A percentile compares a stretch with the other conserved stretches of the same genome.
phyloP scores from a whole-genome alignment of 352 stramenopile species.

The Phytophthora podocarpi region DNA sequence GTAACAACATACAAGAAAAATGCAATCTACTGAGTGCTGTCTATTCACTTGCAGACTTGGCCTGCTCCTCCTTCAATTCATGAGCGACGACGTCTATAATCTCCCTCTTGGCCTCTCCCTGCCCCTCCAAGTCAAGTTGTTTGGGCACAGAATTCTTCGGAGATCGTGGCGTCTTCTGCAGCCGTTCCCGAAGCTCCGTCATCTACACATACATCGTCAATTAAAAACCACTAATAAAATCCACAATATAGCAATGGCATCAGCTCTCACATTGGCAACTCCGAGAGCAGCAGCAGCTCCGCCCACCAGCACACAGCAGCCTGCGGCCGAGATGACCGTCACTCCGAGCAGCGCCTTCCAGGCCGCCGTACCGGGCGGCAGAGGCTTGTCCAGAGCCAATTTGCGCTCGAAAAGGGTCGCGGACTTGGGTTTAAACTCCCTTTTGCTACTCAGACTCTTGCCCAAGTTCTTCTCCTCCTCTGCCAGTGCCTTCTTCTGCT shows the following conservation, averaged over 20 bases:
- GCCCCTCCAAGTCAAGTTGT: conserved; percentile 34
- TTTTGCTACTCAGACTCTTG: conserved; percentile 18
- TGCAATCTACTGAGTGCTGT: too few relatives aligned
- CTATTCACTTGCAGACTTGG: conserved; percentile 12
- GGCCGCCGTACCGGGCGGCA: conserved; percentile 39
- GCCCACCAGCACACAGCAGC: conserved; percentile 44
- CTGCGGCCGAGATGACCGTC: conserved; percentile 49
- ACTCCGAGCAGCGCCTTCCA: conserved; percentile 55
- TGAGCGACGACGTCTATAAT: conserved; percentile 15
- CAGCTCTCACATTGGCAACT: conserved; percentile 44
- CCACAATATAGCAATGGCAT: background rate
- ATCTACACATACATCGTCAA: conserved; percentile 23
- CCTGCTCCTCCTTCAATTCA: conserved; percentile 18
- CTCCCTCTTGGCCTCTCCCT: conserved; percentile 27
- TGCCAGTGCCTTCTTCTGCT: conserved; percentile 41
- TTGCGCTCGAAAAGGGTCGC: conserved; percentile 45
- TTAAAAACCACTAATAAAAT: conserved; percentile 17
- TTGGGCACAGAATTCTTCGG: conserved; percentile 16
- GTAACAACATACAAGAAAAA: conserved; percentile 12
- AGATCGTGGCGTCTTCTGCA: conserved; percentile 35
- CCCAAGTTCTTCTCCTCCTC: conserved; percentile 40
- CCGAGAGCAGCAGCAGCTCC: conserved; percentile 38
- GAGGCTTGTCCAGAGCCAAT: conserved; percentile 45
- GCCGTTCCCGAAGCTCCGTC: conserved; percentile 46
- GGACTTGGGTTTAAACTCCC: conserved; percentile 29